phyloP scores from a whole-genome alignment of 1,284 basidiomycete genomes.

The Ganoderma sinense region DNA sequence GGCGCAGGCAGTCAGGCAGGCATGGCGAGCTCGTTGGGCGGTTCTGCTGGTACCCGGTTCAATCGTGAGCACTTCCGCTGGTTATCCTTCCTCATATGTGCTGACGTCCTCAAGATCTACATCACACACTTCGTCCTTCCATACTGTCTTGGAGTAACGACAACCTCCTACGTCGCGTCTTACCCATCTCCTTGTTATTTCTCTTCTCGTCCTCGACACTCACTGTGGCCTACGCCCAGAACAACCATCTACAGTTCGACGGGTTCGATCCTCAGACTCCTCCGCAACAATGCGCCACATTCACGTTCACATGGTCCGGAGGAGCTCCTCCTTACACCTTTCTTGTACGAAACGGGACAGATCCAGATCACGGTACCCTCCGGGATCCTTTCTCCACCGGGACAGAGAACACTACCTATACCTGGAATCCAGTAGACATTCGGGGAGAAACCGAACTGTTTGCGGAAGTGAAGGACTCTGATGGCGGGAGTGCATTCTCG shows the following conservation, averaged over 20 bases:
- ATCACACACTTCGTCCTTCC: not conserved
- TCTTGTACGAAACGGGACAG: no score
- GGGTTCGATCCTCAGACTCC: no score
- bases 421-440: not conserved
- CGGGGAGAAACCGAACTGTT: not conserved
- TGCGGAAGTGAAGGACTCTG: not conserved
- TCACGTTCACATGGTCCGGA: not conserved
- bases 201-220: not conserved
- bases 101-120: not conserved
- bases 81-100: not conserved
- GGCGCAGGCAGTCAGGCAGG: not conserved
- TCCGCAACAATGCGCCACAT: not conserved
- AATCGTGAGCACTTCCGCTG: not conserved
- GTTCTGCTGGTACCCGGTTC: not conserved
- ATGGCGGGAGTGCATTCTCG: no score
- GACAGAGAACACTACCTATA: not conserved
- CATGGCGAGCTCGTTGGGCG: not conserved
- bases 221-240: not conserved
- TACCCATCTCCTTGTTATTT: not conserved
- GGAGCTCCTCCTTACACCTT: not conserved
- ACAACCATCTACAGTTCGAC: not conserved
- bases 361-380: no score
- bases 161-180: not conserved
- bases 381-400: not conserved
- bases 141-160: not conserved